Base-by-base conservation (phyloP, 345 rosid species). In the Raphanus raphanistrum region DNA sequence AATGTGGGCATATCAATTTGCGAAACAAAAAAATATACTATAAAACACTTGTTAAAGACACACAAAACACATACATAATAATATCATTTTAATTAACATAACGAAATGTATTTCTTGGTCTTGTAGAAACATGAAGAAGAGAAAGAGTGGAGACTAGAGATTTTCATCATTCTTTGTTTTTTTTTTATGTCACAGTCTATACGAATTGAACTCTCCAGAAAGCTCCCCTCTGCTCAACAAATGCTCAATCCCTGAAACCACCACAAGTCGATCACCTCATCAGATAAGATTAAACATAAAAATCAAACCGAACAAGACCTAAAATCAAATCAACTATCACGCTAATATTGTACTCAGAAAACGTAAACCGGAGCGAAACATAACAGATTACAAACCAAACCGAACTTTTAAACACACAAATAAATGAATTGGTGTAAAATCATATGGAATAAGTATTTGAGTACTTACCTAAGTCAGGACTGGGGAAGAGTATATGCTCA, bases 211-310 rank as follows among this genome's bases (percentile, higher is more conserved):
- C 15, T 66, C 74, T 74, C 68, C 72, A 29, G 82, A 70, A 61
- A 54, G 45, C 28, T 82, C 85, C 12, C 79, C 71, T 71, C 80
- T 74, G 41, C 80, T 83, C 60, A 87, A 69, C 83, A 89, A 66
- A 54, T 87, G 84, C 33, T 87, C 90, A 60, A 86, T 69, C 29
- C 83, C 92, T 89, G 84, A 77, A 80, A 43, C n/a, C 45, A 17
- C 31, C 1, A 31, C n/a, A 76, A 29, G 60, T 63, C 13, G 8
- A n/a, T 32, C n/a, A 8, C 7, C 67, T 33, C 33, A 12, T 60
- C 35, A 12, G 13, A 60, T 12, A 12, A 2, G 6, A 8, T 0
- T 29, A 28, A 61, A 63, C 21, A 9, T 16, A 8, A 68, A 38
- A 68, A 45, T n/a, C 35, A n/a, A 28, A 50, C 27, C 2, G 60